Evolutionary conservation across 495 filamentous ascomycete genomes (phyloP).

Genomic region (Neurospora sp.): DNA sequence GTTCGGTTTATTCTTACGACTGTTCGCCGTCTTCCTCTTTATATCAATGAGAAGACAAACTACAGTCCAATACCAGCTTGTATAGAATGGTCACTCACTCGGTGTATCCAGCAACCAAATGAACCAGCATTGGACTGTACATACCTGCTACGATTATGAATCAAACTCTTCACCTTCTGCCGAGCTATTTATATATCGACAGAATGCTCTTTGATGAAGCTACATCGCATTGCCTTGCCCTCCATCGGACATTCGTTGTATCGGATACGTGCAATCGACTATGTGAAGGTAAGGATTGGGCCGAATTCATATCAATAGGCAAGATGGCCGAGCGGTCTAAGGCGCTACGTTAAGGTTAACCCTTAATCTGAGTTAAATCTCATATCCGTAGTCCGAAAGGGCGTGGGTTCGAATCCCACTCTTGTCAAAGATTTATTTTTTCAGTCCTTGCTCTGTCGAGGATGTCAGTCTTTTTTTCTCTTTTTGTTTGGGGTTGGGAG

Average conservation of each 20-base stretch:
- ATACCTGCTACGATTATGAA: neutral
- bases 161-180: no score
- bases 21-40: no score
- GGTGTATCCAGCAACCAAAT: no score
- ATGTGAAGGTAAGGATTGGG: no score
- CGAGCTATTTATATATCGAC: neutral
- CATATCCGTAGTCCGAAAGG: constrained; percentile 2
- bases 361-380: constrained; percentile 7
- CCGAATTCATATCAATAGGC: neutral
- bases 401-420: constrained; percentile 12
- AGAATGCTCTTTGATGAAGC: neutral
- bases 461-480: neutral
- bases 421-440: neutral
- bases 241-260: neutral
- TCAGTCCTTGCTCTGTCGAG: neutral
- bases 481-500: neutral
- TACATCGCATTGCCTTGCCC: neutral
- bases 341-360: constrained; percentile 19
- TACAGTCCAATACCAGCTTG: no score
- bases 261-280: no score
- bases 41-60: no score
- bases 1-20: no score
- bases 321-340: constrained; percentile 20
- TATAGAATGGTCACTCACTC: no score
- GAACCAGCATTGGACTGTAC: neutral